These are phyloP conservation scores for Teunomyces cretensis DNA, from an alignment of 805 yeast species.

Conservation along the genomic window DNA sequence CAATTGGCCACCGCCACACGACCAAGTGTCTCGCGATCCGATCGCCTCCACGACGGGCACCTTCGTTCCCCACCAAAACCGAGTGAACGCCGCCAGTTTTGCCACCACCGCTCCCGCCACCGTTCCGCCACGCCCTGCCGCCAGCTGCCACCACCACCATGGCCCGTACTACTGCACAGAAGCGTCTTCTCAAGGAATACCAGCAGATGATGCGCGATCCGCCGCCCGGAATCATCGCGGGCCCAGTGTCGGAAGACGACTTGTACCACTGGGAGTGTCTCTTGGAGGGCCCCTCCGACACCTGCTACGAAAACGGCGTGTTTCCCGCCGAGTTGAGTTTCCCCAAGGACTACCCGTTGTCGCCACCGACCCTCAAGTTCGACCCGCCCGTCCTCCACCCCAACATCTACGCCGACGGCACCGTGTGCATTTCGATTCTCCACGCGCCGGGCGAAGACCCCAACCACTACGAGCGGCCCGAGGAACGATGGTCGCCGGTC, in stretches of 20 bases:
- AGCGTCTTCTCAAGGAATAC: conserved; percentile 82
- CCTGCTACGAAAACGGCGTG: conserved; percentile 86
- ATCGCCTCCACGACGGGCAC: too few species aligned
- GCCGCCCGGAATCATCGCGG: conserved; percentile 95
- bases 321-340: conserved; percentile 73
- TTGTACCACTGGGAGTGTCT: conserved; percentile 82
- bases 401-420: conserved; percentile 90
- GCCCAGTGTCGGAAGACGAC: conserved; percentile 76
- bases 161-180: conserved; percentile 68
- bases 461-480: conserved; percentile 89
- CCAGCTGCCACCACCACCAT: conserved; percentile 8
- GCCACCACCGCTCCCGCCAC: background rate
- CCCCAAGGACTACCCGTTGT: conserved; percentile 78
- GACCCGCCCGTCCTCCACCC: conserved; percentile 89
- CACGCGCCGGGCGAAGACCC: conserved; percentile 99
- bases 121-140: too few species aligned
- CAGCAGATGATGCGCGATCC: conserved; percentile 83
- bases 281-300: conserved; percentile 78
- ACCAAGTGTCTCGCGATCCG: too few species aligned
- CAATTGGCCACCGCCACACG: too few species aligned
- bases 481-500: conserved; percentile 97
- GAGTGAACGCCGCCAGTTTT: too few species aligned
- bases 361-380: conserved; percentile 75
- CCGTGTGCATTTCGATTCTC: conserved; percentile 91
- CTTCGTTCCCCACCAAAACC: too few species aligned